Evolutionary conservation across 306 rosid species (phyloP), one percentile per base, ranked within the genome.

Genomic region (Quercus glauca): DNA sequence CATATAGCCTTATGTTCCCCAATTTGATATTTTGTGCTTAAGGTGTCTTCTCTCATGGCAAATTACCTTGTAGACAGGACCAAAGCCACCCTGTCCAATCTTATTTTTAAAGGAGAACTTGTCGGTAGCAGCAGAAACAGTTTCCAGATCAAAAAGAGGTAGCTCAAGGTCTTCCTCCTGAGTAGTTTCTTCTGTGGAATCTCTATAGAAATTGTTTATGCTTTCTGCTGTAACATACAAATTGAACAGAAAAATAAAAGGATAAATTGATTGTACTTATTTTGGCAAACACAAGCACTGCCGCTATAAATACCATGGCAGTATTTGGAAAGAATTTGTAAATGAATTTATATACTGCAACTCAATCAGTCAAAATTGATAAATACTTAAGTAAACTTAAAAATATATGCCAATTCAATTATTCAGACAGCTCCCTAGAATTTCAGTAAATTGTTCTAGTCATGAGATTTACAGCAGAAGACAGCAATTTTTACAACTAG

Each of bases 11-110:
- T 26, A 63, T 0, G 14, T 63, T 63, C 20, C 10, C 69, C 41
- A 63, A 63, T 26, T 25, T 49, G n/a, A 63, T 13, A 63, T 63
- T 0, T 28, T 63, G 6, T 63, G 3, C 9, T 4, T 26, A 63
- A 13, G 35, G 69, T 28, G 15, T 4, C 29, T 28, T 1, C 29
- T 52, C 29, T 59, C 31, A 65, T 23, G 76, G 74, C 29, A 69
- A 81, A 37, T 64, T 83, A 83, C 89, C 63, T 59, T 86, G 85
- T 83, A 83, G 55, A 86, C 87, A n/a, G 81, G 75, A 71, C 89
- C 89, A 81, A 86, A 86, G 84, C 89, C 89, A 58, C 87, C 89
- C 79, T 86, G 87, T 71, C 89, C 89, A 78, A 86, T 76, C 78
- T 84, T 83, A 13, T 78, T 83, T 79, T 20, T 67, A 29, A 43